Conservation (phyloP, 2,329 filamentous ascomycete species). For the Tolypocladium ophioglossoides region DNA sequence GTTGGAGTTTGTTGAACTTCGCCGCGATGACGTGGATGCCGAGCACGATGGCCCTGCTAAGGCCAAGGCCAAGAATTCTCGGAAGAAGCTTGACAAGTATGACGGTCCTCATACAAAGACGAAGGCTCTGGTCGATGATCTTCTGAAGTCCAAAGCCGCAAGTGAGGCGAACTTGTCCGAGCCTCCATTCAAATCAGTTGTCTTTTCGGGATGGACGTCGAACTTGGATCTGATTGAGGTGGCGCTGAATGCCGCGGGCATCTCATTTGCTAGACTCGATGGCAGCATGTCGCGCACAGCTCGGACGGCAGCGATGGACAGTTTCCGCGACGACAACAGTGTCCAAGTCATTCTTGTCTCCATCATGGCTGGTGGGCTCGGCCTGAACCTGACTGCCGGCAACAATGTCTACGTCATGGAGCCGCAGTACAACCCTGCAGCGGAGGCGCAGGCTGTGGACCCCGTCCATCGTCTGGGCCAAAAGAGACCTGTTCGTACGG, state of each 20-base stretch:
- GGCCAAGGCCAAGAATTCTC: slow-evolving; percentile 18
- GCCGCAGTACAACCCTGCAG: slow-evolving; percentile 92
- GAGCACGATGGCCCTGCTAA: slow-evolving; percentile 44
- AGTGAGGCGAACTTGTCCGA: slow-evolving; percentile 52
- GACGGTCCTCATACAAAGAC: slow-evolving; percentile 89
- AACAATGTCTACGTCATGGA: slow-evolving; percentile 95
- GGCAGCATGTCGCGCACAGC: slow-evolving; percentile 73
- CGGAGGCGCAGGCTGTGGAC: slow-evolving; percentile 89
- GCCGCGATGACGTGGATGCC: slow-evolving; percentile 44
- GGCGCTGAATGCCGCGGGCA: slow-evolving; percentile 57
- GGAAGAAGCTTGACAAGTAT: slow-evolving; percentile 59
- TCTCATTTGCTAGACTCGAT: slow-evolving; percentile 73
- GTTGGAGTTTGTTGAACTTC: slow-evolving; percentile 58
- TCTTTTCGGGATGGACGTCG: slow-evolving; percentile 94
- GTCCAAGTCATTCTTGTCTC: slow-evolving; percentile 82
- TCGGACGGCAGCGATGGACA: slow-evolving; percentile 64
- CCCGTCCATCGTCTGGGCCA: slow-evolving; percentile 88
- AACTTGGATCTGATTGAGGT: slow-evolving; percentile 88
- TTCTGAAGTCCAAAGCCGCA: slow-evolving; percentile 53
- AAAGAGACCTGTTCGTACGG: slow-evolving; percentile 75
- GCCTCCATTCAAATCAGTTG: slow-evolving; percentile 78
- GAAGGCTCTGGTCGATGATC: slow-evolving; percentile 63
- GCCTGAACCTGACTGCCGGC: slow-evolving; percentile 79
- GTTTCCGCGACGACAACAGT: slow-evolving; percentile 60
- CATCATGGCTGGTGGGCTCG: slow-evolving; percentile 83